Evolutionary conservation across 2,329 filamentous ascomycete species (phyloP), one percentile per base, ranked within the genome.

Genomic region (Chaetomium olivaceum): DNA sequence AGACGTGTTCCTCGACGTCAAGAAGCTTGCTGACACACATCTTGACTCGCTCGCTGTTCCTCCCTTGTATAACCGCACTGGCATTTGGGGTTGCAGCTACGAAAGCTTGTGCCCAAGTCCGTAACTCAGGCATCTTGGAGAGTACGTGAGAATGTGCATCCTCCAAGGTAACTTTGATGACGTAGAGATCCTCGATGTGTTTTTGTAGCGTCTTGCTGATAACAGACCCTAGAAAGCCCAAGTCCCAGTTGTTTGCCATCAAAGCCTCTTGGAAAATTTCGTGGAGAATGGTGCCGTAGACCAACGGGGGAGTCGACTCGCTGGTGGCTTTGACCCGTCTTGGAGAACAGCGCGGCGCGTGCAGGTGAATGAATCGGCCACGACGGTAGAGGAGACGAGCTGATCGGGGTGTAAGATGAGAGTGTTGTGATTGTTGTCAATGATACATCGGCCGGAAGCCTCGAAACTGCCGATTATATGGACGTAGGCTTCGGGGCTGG

Each of bases 1-100:
- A 99, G 31, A 99, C 89, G 74, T 98, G 95, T 77, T 99, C 95
- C 76, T 99, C 95, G 11, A 99, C 91, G 74, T 98, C 95, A 16
- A 99, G 88, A 31, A 99, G 82, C 75, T 98, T 99, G 73, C 89
- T 96, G 71, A 99, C 89, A 71, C 91, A 93, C 85, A 98, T 89
- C 64, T 85, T 89, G 12, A 90, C 87, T 70, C 89, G 90, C 61
- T 90, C 87, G 50, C 90, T 90, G 73, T 93, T 90, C 56, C 91
- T 86, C 70, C 93, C 92, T 70, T 92, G 89, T 27, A 96, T 89
- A 50, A 92, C 75, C 2, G 92, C 93, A 70, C 89, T 86, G 4
- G 83, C 73, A 84, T 89, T 73, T 11, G 71, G 92, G 63, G 85
- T 82, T 3, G 86, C 81, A 4, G 89, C 85, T 11, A 99, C 85